phyloP scores from a whole-genome alignment of 2,329 filamentous ascomycete genomes.

The Sarocladium kiliense region DNA sequence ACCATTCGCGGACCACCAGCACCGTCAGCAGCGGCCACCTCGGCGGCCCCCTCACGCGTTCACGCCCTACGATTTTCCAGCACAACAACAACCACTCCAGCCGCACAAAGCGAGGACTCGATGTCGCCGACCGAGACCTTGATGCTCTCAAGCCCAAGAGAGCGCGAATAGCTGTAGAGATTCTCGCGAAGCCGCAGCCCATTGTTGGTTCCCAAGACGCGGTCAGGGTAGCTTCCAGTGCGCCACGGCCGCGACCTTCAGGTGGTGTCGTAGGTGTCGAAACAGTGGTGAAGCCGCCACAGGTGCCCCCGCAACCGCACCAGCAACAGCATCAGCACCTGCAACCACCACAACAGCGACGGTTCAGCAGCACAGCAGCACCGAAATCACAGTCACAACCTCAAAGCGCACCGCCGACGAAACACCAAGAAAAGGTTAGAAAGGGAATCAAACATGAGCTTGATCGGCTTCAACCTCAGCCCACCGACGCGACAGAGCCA shows the following conservation, averaged over 20 bases:
- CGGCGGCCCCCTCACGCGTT: slow-evolving; percentile 19
- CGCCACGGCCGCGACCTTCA: slow-evolving; percentile 20
- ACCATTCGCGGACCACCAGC: slow-evolving; percentile 15
- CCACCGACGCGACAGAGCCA: slow-evolving; percentile 47
- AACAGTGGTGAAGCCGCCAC: slow-evolving; percentile 4
- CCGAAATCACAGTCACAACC: slow-evolving; percentile 15
- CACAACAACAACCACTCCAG: slow-evolving; percentile 12
- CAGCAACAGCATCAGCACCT: slow-evolving; percentile 19
- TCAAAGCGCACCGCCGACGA: slow-evolving; percentile 28
- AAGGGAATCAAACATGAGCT: slow-evolving; percentile 60
- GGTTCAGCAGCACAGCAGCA: slow-evolving; percentile 9
- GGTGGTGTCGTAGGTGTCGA: slow-evolving; percentile 12
- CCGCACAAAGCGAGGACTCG: slow-evolving; percentile 45
- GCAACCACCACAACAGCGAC: slow-evolving; percentile 10
- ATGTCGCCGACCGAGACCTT: slow-evolving; percentile 38
- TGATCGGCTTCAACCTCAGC: slow-evolving; percentile 46
- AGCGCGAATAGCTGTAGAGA: slow-evolving; percentile 48
- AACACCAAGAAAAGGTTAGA: slow-evolving; percentile 52
- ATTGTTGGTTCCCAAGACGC: slow-evolving; percentile 13
- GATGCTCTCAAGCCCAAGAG: slow-evolving; percentile 43
- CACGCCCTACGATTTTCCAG: slow-evolving; percentile 12
- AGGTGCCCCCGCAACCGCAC: slow-evolving; percentile 14
- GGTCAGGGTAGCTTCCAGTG: slow-evolving; percentile 20
- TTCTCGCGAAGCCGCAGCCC: slow-evolving; percentile 30
- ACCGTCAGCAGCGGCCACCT: slow-evolving; percentile 12